Base-by-base conservation (phyloP, 2,329 filamentous ascomycete genomes). In the Alternaria brassicicola region DNA sequence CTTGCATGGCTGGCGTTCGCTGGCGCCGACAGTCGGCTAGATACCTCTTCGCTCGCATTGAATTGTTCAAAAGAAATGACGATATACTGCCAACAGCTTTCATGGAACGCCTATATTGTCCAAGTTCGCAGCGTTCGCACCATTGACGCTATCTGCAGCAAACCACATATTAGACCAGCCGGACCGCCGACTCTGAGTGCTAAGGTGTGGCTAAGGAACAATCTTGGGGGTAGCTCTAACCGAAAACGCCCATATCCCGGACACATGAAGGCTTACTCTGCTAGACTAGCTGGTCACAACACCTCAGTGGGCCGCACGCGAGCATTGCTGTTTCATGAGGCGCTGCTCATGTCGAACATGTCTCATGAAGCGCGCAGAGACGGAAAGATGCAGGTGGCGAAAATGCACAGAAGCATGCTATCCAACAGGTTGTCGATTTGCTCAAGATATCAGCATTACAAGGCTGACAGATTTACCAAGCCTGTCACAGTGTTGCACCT, bases 281-380 rank as follows among this genome's bases (percentile, higher is more conserved):
- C 62, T 59, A 43, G 12, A 57, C 62, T 39, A 56, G 59, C 52
- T 62, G 66, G 61, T 66, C 63, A 63, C 63, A 25, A 43, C 30
- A 25, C 25, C 23, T 46, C 36, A 36, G 55, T 46, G 30, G 43
- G 54, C 41, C 54, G 55, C 62, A 62, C 57, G 53, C 49, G 61
- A 48, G 13, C 5, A 19, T 48, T 33, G 33, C 17, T 56, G 65
- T 70, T 68, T 65, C 65, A 65, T 48, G 59, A 63, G 55, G 55
- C 67, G 65, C 66, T 61, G 52, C 55, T 41, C 38, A 41, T 58
- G 41, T 31, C 23, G 36, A 36, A 46, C n/a, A 23, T 21, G 51
- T 55, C 51, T 48, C 50, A 35, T 36, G 43, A 39, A 52, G 56
- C 57, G 47, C 52, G 54, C 43, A 47, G 36, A 50, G 57, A 21